Evolutionary conservation across 805 yeast species (phyloP).

Genomic region (Spathaspora girioi): DNA sequence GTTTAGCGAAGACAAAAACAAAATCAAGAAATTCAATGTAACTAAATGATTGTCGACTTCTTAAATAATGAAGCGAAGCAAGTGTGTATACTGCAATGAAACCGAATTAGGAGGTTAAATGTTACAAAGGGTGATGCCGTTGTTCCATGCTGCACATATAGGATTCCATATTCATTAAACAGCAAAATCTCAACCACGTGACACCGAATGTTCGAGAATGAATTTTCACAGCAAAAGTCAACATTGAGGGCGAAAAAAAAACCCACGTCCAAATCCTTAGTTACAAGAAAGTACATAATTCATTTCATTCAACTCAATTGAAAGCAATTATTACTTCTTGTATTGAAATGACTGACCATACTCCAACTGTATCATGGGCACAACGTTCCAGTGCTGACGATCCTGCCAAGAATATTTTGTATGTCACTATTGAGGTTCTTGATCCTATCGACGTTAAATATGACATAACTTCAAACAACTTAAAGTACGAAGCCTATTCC

Average conservation of each 20-base stretch:
- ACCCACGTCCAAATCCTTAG: background rate
- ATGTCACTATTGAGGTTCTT: constrained; percentile 67
- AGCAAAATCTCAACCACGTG: background rate
- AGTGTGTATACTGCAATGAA: too few relatives aligned
- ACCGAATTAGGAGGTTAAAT: too few relatives aligned
- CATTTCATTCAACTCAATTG: background rate
- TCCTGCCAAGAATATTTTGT: constrained; percentile 68
- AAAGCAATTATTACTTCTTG: background rate
- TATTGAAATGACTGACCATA: constrained; percentile 15
- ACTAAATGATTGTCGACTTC: too few relatives aligned
- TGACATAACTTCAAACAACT: constrained; percentile 51
- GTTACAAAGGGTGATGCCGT: too few relatives aligned
- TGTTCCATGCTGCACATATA: too few relatives aligned
- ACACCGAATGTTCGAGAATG: background rate
- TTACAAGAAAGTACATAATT: background rate
- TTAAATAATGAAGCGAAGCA: too few relatives aligned
- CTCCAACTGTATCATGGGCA: constrained; percentile 82
- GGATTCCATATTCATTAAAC: too few relatives aligned
- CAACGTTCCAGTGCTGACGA: constrained; percentile 85
- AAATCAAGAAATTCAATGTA: too few relatives aligned
- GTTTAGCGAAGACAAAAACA: too few relatives aligned
- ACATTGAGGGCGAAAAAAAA: background rate
- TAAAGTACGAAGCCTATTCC: constrained; percentile 50
- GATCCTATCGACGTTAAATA: constrained; percentile 65
- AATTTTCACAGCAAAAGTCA: background rate